phyloP scores from a whole-genome alignment of 2,329 filamentous ascomycete species.

The Paecilomyces sp. region DNA sequence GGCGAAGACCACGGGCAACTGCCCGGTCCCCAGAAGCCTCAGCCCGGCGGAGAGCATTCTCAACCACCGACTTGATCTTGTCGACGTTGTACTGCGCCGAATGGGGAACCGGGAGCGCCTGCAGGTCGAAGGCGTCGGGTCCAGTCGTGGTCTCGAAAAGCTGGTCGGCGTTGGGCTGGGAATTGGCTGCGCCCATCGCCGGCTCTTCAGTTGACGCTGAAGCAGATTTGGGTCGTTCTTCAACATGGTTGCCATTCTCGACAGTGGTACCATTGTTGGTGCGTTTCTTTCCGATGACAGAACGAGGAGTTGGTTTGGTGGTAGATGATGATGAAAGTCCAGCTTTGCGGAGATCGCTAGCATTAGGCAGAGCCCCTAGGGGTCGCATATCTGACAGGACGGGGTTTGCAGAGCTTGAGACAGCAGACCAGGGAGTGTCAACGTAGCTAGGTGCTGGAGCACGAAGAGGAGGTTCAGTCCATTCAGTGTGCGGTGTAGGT shows the following conservation, averaged over 20 bases:
- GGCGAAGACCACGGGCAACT: conserved; percentile 21
- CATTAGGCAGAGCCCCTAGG: conserved; percentile 63
- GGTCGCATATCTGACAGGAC: conserved; percentile 80
- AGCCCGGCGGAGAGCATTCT: conserved; percentile 19
- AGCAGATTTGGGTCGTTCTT: conserved; percentile 11
- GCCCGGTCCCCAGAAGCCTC: conserved; percentile 20
- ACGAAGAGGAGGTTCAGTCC: conserved; percentile 53
- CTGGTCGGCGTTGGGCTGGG: conserved; percentile 4
- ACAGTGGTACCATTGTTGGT: conserved; percentile 18
- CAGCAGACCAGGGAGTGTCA: conserved; percentile 57
- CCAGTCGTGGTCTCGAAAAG: conserved; percentile 10
- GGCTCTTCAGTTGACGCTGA: conserved; percentile 9
- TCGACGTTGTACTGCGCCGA: conserved; percentile 20
- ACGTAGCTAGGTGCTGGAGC: conserved; percentile 62
- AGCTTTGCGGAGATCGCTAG: conserved; percentile 49
- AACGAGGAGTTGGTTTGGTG: conserved; percentile 34
- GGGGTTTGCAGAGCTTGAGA: conserved; percentile 56
- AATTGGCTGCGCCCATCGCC: conserved; percentile 3
- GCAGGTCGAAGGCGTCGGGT: conserved; percentile 6
- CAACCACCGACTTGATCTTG: conserved; percentile 18
- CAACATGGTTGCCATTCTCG: conserved; percentile 7
- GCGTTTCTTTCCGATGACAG: conserved; percentile 33
- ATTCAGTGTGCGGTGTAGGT: conserved; percentile 17
- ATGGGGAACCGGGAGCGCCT: conserved; percentile 12
- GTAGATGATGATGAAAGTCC: conserved; percentile 32